These are phyloP conservation scores for Amylostereum areolatum DNA, from an alignment of 1,284 basidiomycete species.

Conservation along the genomic window DNA sequence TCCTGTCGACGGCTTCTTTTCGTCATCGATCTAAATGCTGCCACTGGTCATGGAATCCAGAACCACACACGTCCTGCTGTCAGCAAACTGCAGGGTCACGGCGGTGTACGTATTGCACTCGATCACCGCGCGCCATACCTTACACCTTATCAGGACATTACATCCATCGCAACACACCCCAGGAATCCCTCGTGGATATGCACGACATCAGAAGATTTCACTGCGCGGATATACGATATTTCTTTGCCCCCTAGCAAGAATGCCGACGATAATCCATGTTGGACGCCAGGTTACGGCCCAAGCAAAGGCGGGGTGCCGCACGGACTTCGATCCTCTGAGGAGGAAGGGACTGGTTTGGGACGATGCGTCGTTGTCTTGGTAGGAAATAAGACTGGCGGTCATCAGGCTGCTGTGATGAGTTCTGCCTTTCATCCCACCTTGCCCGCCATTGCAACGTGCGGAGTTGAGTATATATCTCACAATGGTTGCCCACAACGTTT, in stretches of 20 bases:
- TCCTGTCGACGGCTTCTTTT: slow-evolving; percentile 46
- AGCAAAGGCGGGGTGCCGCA: slow-evolving; percentile 64
- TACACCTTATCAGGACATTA: slow-evolving; percentile 45
- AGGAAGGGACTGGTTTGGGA: slow-evolving; percentile 55
- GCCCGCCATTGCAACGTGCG: slow-evolving; percentile 68
- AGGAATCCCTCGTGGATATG: slow-evolving; percentile 50
- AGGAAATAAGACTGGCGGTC: slow-evolving; percentile 67
- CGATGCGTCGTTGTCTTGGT: slow-evolving; percentile 57
- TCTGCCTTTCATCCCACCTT: slow-evolving; percentile 61
- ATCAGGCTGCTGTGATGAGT: slow-evolving; percentile 56
- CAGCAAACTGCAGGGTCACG: slow-evolving; percentile 57
- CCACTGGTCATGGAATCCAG: slow-evolving; percentile 14
- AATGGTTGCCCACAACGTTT: slow-evolving; percentile 1
- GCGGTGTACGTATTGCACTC: slow-evolving; percentile 44
- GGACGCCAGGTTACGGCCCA: slow-evolving; percentile 44
- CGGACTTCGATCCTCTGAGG: slow-evolving; percentile 52
- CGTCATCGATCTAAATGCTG: slow-evolving; percentile 36
- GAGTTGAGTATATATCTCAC: slow-evolving; percentile 32
- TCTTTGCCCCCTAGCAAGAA: slow-evolving; percentile 17
- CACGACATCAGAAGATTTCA: slow-evolving; percentile 64
- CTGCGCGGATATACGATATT: slow-evolving; percentile 60
- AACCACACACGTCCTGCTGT: slow-evolving; percentile 19
- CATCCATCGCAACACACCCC: slow-evolving; percentile 59
- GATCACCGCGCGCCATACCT: slow-evolving; percentile 6
- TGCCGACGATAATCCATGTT: slow-evolving; percentile 44